Percentiles rank a stretch among this genome's conserved stretches.
Evolutionary conservation across 306 rosid genomes (phyloP).

Genomic region (Ormosia emarginata): DNA sequence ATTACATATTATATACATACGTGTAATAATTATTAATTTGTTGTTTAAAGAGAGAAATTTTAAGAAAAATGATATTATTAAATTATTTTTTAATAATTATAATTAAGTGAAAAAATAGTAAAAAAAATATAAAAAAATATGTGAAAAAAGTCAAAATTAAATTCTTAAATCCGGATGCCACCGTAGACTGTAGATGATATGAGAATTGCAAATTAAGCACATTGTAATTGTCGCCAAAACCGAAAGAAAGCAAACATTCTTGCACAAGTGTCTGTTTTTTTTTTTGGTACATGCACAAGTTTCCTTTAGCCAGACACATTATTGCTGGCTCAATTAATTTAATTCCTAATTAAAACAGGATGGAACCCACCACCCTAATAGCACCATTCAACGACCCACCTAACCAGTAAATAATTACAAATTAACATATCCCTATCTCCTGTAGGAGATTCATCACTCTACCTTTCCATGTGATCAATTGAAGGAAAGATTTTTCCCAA

Average conservation of each 20-base stretch:
- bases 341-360: neutral
- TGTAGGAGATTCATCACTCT: neutral
- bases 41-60: neutral
- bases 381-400: neutral
- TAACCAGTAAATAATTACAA: neutral
- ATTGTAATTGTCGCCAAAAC: neutral
- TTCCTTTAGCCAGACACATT: neutral
- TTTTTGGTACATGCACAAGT: neutral
- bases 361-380: slow-evolving; percentile 18
- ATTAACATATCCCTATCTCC: too few relatives aligned
- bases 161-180: neutral
- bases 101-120: too few relatives aligned
- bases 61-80: too few relatives aligned
- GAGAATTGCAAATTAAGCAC: neutral
- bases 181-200: neutral
- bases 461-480: slow-evolving; percentile 50
- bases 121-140: too few relatives aligned
- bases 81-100: too few relatives aligned
- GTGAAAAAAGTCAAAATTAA: too few relatives aligned
- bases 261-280: too few relatives aligned
- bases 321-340: slow-evolving; percentile 14
- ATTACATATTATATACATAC: too few relatives aligned
- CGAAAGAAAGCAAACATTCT: too few relatives aligned
- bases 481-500: slow-evolving; percentile 35
- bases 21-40: too few relatives aligned